Base-by-base conservation (phyloP, 208 protist species). In the Entamoeba dispar region DNA sequence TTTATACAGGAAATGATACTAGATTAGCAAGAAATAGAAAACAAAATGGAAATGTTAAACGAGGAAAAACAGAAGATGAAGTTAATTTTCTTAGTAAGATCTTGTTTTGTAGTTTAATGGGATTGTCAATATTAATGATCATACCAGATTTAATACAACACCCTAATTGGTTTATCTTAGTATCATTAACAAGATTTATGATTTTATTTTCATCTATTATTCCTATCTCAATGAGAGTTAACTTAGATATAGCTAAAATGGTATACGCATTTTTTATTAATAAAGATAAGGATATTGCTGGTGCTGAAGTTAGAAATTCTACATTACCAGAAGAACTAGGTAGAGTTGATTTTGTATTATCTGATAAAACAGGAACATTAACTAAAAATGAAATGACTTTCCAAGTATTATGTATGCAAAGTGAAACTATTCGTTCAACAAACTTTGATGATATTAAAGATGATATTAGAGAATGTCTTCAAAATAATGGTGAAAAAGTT, bases 311-410 rank as follows among this genome's bases (percentile, higher is more conserved):
- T 6, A 95, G 98, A 69, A 98, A 97, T 77, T 97, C 97, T 31
- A 98, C 97, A 14, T 97, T 99, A 38, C 97, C 98, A 0, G 98
- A 99, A 95, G 98, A 99, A 94, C 95, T 99, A 4, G 98, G 98
- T n/a, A 95, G 98, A 31, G 96, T 99, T 51, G 95, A 97, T 77
- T 99, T 98, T 95, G 95, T 99, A 34, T 97, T 99, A 91, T 97
- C 97, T 17, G 98, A 99, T 95, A 99, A 99, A 95, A 99, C 98
- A 12, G 98, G 98, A 61, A 99, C 98, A 50, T 95, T 99, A 15
- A 99, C 98, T 10, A 97, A 98, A 94, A 99, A 99, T 94, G 97
- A 96, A 86, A 98, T 98, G 97, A 93, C 95, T 50, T 97, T 98
- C 34, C 93, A 50, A 93, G 95, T 38, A 93, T 97, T 91, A 95